Conservation (phyloP, 208 protist genomes). For the Wallacemonas collosoma region DNA sequence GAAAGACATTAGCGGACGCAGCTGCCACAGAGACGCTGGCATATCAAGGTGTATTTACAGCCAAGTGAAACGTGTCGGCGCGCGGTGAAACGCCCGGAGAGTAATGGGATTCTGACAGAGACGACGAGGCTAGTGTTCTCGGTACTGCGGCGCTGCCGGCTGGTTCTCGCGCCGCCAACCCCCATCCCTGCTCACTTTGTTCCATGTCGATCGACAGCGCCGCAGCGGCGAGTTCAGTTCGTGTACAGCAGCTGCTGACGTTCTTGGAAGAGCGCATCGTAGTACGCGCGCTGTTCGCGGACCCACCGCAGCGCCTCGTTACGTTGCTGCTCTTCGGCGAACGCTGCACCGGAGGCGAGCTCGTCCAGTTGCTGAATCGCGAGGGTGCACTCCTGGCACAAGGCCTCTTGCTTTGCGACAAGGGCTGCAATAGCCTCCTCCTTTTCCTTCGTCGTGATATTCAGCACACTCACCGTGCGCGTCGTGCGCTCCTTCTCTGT, state of each 20-base stretch:
- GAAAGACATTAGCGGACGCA: not conserved
- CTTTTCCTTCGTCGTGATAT: conserved; percentile 74
- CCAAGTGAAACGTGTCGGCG: too few relatives aligned
- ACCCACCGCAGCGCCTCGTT: conserved; percentile 71
- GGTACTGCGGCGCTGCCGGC: too few relatives aligned
- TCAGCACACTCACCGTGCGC: conserved; percentile 67
- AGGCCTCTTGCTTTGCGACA: conserved; percentile 46
- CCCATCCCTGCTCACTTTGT: not conserved
- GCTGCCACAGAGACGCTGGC: too few relatives aligned
- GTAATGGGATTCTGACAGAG: too few relatives aligned
- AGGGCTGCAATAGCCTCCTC: conserved; percentile 75
- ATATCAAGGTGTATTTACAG: too few relatives aligned
- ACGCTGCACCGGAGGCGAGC: conserved; percentile 56
- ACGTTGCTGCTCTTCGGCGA: conserved; percentile 74
- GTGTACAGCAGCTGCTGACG: conserved; percentile 40
- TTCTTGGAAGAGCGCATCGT: conserved; percentile 48
- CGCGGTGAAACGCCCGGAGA: too few relatives aligned
- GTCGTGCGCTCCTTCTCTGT: conserved; percentile 73
- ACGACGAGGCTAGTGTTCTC: too few relatives aligned
- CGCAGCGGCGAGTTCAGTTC: not conserved
- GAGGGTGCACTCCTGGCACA: conserved; percentile 58
- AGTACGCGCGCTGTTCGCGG: conserved; percentile 67
- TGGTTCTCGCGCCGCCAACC: not conserved
- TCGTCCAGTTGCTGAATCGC: conserved; percentile 80
- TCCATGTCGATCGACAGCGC: not conserved